A percentile compares a stretch with the other conserved stretches of the same genome.
Evolutionary conservation across 768 basidiomycete species (phyloP).

Genomic region (Mycena rebaudengoi): DNA sequence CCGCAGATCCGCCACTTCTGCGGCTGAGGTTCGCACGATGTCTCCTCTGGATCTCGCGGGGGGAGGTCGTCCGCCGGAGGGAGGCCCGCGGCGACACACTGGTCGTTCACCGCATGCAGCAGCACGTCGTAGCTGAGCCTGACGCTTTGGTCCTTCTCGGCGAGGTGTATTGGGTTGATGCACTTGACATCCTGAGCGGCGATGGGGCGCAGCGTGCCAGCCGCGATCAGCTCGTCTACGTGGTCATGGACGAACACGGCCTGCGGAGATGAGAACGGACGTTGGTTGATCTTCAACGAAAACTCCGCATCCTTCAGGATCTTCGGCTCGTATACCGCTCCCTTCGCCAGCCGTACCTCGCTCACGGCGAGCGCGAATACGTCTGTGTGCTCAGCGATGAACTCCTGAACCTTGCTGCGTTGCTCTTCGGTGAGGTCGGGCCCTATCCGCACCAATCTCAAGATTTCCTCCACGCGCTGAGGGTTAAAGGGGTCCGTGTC

Average conservation of each 20-base stretch:
- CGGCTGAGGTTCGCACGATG: neutral
- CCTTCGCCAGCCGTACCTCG: no score
- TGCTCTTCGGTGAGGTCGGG: no score
- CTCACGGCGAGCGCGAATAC: neutral
- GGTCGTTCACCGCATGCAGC: slow-evolving; percentile 39
- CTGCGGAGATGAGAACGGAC: slow-evolving; percentile 40
- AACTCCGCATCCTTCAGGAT: slow-evolving; percentile 38
- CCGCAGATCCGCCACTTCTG: slow-evolving; percentile 50
- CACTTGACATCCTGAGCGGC: slow-evolving; percentile 42
- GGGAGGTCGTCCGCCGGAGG: slow-evolving; percentile 29
- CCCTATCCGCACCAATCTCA: slow-evolving; percentile 31
- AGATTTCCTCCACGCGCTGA: neutral
- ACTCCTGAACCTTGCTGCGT: no score
- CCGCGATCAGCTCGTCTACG: slow-evolving; percentile 43
- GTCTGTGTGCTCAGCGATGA: no score
- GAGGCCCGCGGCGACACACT: slow-evolving; percentile 37
- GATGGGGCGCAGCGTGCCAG: slow-evolving; percentile 41
- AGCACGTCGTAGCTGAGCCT: slow-evolving; percentile 43
- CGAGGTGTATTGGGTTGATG: slow-evolving; percentile 40
- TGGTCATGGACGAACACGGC: slow-evolving; percentile 34
- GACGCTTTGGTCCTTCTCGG: slow-evolving; percentile 39
- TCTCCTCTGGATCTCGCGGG: slow-evolving; percentile 18
- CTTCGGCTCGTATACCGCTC: slow-evolving; percentile 43
- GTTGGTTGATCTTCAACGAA: slow-evolving; percentile 32
- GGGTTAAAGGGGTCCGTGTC: neutral